Percentiles rank a stretch among this genome's conserved stretches.
phyloP scores from a whole-genome alignment of 2,329 filamentous ascomycete species.

The Hypoxylon sp. region DNA sequence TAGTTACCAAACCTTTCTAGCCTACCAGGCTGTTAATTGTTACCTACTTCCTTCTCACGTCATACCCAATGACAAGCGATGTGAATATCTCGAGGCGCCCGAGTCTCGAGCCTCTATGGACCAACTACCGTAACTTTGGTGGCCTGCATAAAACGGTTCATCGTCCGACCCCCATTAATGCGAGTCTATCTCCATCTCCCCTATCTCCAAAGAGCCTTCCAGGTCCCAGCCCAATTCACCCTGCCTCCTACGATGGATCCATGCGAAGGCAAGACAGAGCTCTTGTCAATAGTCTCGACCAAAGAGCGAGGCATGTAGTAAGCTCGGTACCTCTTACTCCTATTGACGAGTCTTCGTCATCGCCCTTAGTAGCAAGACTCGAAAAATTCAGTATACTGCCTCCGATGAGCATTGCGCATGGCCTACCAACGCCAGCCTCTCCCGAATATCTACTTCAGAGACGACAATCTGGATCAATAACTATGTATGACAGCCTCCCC shows the following conservation, averaged over 20 bases:
- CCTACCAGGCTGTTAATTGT: conserved; percentile 21
- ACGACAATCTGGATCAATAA: conserved; percentile 8
- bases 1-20: conserved; percentile 4
- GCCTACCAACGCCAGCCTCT: conserved; percentile 28
- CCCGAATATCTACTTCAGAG: conserved; percentile 18
- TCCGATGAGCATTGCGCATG: conserved; percentile 33
- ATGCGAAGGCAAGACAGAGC: conserved; percentile 58
- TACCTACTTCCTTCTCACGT: conserved; percentile 4
- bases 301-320: conserved; percentile 44
- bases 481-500: background rate
- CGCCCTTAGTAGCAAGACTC: conserved; percentile 48
- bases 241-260: conserved; percentile 53
- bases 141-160: conserved; percentile 46
- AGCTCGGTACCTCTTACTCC: conserved; percentile 49
- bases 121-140: conserved; percentile 50
- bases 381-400: conserved; percentile 51
- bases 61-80: conserved; percentile 50
- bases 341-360: conserved; percentile 53
- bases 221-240: conserved; percentile 57
- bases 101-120: conserved; percentile 57
- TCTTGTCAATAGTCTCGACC: conserved; percentile 56
- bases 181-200: conserved; percentile 52
- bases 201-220: conserved; percentile 55
- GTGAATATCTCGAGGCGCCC: conserved; percentile 53
- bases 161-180: conserved; percentile 47